Percentiles rank a stretch among this genome's conserved stretches.
phyloP scores from a whole-genome alignment of 1,284 basidiomycete genomes.

The Tremellales sp. region DNA sequence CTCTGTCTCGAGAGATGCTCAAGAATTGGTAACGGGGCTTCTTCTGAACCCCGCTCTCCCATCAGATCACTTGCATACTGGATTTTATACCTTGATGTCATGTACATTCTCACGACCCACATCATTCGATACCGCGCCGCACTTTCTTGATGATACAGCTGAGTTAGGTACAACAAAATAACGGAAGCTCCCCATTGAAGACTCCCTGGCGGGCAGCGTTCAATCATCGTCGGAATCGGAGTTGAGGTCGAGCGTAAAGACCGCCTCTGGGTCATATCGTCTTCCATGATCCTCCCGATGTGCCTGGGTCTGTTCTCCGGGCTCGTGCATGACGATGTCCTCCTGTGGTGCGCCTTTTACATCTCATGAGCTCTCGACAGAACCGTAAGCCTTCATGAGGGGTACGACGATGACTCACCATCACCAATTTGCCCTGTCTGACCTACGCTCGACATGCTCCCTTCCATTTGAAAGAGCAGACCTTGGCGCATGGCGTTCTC shows the following conservation, averaged over 20 bases:
- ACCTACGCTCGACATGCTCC: slow-evolving; percentile 40
- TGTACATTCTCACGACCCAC: too few relatives aligned
- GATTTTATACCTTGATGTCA: too few relatives aligned
- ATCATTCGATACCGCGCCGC: not conserved
- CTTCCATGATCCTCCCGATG: slow-evolving; percentile 32
- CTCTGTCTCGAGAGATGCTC: slow-evolving; percentile 52
- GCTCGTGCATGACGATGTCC: not conserved
- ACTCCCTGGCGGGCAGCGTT: too few relatives aligned
- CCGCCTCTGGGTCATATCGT: slow-evolving; percentile 34
- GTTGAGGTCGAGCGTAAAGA: slow-evolving; percentile 39
- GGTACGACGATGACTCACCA: not conserved
- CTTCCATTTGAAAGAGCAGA: slow-evolving; percentile 38
- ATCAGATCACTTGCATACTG: too few relatives aligned
- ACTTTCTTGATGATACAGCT: too few relatives aligned
- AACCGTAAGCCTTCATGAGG: not conserved
- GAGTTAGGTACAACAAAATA: too few relatives aligned
- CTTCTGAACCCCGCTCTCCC: too few relatives aligned
- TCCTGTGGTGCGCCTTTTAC: not conserved
- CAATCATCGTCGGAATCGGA: slow-evolving; percentile 31
- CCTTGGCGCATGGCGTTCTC: slow-evolving; percentile 42
- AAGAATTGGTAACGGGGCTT: slow-evolving; percentile 50
- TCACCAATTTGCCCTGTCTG: slow-evolving; percentile 30
- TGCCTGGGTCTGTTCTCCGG: slow-evolving; percentile 3
- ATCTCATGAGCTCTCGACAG: not conserved
- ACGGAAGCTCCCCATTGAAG: too few relatives aligned